phyloP scores from a whole-genome alignment of 1,284 basidiomycete genomes.

The Sanghuangporus sanghuang region DNA sequence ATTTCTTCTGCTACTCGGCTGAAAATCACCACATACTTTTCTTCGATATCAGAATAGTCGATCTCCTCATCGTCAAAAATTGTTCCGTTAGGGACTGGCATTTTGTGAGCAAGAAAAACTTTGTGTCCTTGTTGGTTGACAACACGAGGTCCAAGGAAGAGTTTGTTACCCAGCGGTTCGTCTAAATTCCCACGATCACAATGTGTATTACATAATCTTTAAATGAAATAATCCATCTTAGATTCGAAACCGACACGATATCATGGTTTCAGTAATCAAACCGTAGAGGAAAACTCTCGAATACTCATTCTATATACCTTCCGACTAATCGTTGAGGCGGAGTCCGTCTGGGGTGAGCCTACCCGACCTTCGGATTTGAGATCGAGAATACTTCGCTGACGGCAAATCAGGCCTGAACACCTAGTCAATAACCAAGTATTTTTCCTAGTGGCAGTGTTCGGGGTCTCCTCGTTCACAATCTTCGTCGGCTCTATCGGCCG shows the following conservation, averaged over 20 bases:
- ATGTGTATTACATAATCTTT: background rate
- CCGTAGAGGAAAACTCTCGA: too few relatives aligned
- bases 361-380: too few relatives aligned
- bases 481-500: background rate
- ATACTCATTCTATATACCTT: too few relatives aligned
- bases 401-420: background rate
- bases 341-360: too few relatives aligned
- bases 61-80: slow-evolving; percentile 61
- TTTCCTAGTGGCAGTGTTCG: background rate
- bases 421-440: background rate
- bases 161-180: background rate
- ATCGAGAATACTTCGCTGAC: background rate
- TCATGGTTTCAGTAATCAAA: too few relatives aligned
- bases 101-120: slow-evolving; percentile 10
- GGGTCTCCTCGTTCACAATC: background rate
- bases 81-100: slow-evolving; percentile 30
- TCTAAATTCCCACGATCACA: background rate
- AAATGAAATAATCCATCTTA: too few relatives aligned
- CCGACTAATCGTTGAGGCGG: too few relatives aligned
- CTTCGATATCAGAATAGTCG: slow-evolving; percentile 93
- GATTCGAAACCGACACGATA: too few relatives aligned
- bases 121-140: too few relatives aligned
- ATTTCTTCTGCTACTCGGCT: background rate
- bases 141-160: too few relatives aligned
- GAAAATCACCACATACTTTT: slow-evolving; percentile 53